A percentile compares a stretch with the other conserved stretches of the same genome.
These are phyloP conservation scores for Yarrowia bubula DNA, from an alignment of 805 yeast genomes.

Conservation along the genomic window DNA sequence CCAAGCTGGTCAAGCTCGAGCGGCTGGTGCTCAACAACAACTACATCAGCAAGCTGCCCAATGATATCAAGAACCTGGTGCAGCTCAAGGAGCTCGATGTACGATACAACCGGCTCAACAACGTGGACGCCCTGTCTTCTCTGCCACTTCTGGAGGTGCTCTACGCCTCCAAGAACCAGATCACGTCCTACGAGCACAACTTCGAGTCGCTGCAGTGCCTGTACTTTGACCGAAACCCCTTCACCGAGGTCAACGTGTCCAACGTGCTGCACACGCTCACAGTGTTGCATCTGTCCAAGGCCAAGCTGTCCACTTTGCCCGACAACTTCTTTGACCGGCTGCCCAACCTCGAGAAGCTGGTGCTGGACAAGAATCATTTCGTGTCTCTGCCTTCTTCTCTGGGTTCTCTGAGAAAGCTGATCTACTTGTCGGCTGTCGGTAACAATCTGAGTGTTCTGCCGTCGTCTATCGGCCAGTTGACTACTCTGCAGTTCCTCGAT, in stretches of 20 bases:
- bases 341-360: conserved; percentile 66
- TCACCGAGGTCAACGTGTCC: conserved; percentile 61
- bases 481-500: conserved; percentile 64
- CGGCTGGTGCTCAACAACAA: conserved; percentile 76
- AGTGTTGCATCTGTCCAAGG: conserved; percentile 73
- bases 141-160: conserved; percentile 67
- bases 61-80: conserved; percentile 50
- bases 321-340: conserved; percentile 59
- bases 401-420: conserved; percentile 55
- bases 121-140: conserved; percentile 55
- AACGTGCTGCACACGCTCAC: conserved; percentile 60
- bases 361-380: conserved; percentile 77
- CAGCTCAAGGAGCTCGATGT: conserved; percentile 71
- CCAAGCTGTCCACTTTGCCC: conserved; percentile 74
- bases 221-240: conserved; percentile 78
- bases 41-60: conserved; percentile 55
- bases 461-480: conserved; percentile 56
- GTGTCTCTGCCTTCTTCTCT: conserved; percentile 72
- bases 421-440: conserved; percentile 64
- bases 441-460: conserved; percentile 78
- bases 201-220: conserved; percentile 64
- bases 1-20: conserved; percentile 57
- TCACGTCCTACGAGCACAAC: conserved; percentile 64
- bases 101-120: conserved; percentile 58
- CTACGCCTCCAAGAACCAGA: conserved; percentile 70